Evolutionary conservation across 352 stramenopile species (phyloP).

Genomic region (Phytophthora nicotianae): DNA sequence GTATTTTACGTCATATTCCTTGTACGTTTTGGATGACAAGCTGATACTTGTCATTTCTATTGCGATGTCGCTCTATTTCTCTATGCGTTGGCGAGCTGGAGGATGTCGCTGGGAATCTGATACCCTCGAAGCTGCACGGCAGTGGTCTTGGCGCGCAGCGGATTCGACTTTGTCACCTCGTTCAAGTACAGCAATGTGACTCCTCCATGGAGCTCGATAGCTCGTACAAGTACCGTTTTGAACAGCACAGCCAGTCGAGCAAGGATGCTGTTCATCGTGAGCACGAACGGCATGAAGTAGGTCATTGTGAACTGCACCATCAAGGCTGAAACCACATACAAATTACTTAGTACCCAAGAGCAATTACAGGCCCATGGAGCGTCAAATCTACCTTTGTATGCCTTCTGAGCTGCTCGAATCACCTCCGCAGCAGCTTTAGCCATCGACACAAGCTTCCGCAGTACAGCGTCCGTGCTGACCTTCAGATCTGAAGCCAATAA

Average conservation of each 20-base stretch:
- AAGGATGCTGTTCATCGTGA: conserved; percentile 82
- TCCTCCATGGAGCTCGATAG: conserved; percentile 68
- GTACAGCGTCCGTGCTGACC: conserved; percentile 44
- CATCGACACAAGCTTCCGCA: conserved; percentile 51
- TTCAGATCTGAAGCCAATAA: conserved; percentile 68
- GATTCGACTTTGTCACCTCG: conserved; percentile 82
- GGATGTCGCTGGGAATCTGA: conserved; percentile 45
- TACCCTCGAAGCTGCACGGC: conserved; percentile 78
- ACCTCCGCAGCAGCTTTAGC: conserved; percentile 38
- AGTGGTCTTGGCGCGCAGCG: conserved; percentile 71
- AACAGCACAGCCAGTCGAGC: conserved; percentile 62
- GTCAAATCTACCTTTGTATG: conserved; percentile 59
- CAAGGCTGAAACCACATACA: conserved; percentile 39
- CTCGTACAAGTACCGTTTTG: conserved; percentile 65
- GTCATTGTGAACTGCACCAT: conserved; percentile 82
- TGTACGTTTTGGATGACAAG: conserved; percentile 2
- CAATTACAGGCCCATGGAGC: background rate
- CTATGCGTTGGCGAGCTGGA: conserved; percentile 67
- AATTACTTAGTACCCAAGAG: conserved; percentile 1
- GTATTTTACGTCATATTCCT: conserved; percentile 37
- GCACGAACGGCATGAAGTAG: conserved; percentile 87
- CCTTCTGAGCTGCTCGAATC: conserved; percentile 71
- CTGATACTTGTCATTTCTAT: conserved; percentile 5
- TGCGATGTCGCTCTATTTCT: conserved; percentile 5
- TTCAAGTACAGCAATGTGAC: conserved; percentile 79